A percentile compares a stretch with the other conserved stretches of the same genome.
Evolutionary conservation across 2,329 filamentous ascomycete species (phyloP).

Genomic region (Alternaria incomplexa): DNA sequence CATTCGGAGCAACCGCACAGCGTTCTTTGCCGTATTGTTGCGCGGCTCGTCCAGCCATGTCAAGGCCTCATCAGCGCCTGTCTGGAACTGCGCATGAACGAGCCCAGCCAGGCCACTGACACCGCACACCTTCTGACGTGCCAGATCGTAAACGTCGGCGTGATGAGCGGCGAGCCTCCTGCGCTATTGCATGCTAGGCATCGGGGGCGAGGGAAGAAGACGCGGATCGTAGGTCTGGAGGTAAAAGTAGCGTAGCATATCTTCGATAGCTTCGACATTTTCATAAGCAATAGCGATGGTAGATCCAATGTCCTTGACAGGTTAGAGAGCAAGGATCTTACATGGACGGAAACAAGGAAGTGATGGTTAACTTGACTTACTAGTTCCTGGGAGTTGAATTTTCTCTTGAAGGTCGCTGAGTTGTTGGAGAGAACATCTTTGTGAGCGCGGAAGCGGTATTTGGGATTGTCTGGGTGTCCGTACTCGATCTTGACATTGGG

Average conservation of each 20-base stretch:
- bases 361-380: not conserved
- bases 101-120: not conserved
- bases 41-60: not conserved
- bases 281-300: not conserved
- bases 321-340: not conserved
- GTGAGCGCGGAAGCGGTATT: not conserved
- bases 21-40: not conserved
- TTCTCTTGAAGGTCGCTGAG: not conserved
- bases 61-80: not conserved
- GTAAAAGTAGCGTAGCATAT: not conserved
- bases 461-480: not conserved
- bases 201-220: not conserved
- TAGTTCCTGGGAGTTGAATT: not conserved
- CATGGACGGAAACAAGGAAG: not conserved
- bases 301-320: not conserved
- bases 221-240: not conserved
- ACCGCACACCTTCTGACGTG: not conserved
- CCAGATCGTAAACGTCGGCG: not conserved
- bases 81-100: not conserved
- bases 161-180: not conserved
- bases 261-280: not conserved
- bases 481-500: not conserved
- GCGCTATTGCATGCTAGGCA: not conserved
- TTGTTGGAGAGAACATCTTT: not conserved
- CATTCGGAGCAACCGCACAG: not conserved